Percentiles rank a stretch among this genome's conserved stretches.
phyloP scores from a whole-genome alignment of 2,329 filamentous ascomycete species.

The Parastagonospora nodorum region DNA sequence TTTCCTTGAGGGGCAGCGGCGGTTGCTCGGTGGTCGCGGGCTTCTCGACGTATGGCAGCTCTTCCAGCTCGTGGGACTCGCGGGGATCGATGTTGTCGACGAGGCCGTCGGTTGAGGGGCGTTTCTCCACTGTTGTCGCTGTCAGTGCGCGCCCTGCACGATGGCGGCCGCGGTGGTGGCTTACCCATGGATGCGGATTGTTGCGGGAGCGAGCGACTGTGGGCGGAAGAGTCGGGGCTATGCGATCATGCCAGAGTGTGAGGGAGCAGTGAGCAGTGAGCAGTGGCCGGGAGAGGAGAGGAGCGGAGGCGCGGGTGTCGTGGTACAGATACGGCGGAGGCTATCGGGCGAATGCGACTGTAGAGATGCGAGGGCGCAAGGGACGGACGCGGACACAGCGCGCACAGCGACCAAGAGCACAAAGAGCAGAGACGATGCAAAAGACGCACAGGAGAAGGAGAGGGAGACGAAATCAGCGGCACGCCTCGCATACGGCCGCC shows the following conservation, averaged over 20 bases:
- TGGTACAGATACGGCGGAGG: background rate
- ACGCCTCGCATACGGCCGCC: background rate
- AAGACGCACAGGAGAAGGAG: background rate
- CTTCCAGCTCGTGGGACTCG: constrained; percentile 38
- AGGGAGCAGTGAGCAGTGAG: constrained; percentile 20
- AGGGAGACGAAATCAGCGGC: background rate
- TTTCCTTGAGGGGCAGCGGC: constrained; percentile 41
- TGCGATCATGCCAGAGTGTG: constrained; percentile 30
- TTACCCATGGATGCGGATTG: constrained; percentile 34
- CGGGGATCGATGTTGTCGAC: constrained; percentile 46
- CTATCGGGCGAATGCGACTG: background rate
- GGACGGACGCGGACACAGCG: background rate
- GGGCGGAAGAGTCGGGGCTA: constrained; percentile 22
- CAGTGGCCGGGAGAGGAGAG: constrained; percentile 18
- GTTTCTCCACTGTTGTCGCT: constrained; percentile 40
- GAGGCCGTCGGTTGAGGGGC: constrained; percentile 45
- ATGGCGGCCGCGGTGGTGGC: constrained; percentile 8
- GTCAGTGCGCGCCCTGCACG: constrained; percentile 21
- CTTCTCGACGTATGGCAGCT: constrained; percentile 44
- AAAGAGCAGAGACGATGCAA: background rate
- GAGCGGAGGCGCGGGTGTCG: constrained; percentile 8
- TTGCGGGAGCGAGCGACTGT: constrained; percentile 29
- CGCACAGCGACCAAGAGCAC: background rate
- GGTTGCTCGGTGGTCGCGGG: constrained; percentile 21
- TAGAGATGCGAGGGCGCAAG: background rate